phyloP scores from a whole-genome alignment of 140 eudicot species.

The Eryngium alpinum region DNA sequence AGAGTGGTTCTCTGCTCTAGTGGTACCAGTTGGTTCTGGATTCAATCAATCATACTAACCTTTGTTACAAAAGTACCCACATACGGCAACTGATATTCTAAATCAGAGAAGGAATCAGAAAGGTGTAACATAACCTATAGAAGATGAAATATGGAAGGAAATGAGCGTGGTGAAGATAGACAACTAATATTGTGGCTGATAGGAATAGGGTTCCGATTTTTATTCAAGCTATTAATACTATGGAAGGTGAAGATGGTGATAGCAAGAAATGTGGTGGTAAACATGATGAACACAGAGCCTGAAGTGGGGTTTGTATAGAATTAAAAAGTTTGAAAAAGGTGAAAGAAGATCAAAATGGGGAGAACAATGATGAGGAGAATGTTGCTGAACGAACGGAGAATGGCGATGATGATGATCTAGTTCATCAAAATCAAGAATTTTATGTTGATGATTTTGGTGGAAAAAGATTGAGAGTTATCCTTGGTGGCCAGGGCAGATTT shows the following conservation, averaged over 20 bases:
- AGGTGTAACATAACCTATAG: constrained; percentile 52
- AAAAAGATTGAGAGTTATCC: constrained; percentile 65
- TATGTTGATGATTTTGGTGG: constrained; percentile 75
- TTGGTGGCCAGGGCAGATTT: constrained; percentile 89
- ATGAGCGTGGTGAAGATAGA: too few relatives aligned
- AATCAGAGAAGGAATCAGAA: constrained; percentile 56
- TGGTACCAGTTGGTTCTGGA: not conserved
- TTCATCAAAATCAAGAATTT: constrained; percentile 30
- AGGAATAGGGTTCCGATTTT: too few relatives aligned
- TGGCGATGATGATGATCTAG: not conserved
- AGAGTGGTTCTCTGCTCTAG: constrained; percentile 16
- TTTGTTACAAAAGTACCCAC: constrained; percentile 4
- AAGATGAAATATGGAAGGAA: constrained; percentile 20
- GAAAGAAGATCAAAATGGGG: too few relatives aligned
- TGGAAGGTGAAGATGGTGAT: too few relatives aligned
- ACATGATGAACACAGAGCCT: too few relatives aligned
- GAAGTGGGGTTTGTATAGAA: too few relatives aligned
- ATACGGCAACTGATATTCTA: constrained; percentile 27
- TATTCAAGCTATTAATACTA: too few relatives aligned
- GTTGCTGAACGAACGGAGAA: too few relatives aligned
- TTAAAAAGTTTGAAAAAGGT: too few relatives aligned
- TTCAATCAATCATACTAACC: not conserved
- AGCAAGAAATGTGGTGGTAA: too few relatives aligned
- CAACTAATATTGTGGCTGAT: too few relatives aligned
- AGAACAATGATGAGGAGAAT: too few relatives aligned